Conservation (phyloP, 2,329 filamentous ascomycete genomes). For the Cladosporium sp. region DNA sequence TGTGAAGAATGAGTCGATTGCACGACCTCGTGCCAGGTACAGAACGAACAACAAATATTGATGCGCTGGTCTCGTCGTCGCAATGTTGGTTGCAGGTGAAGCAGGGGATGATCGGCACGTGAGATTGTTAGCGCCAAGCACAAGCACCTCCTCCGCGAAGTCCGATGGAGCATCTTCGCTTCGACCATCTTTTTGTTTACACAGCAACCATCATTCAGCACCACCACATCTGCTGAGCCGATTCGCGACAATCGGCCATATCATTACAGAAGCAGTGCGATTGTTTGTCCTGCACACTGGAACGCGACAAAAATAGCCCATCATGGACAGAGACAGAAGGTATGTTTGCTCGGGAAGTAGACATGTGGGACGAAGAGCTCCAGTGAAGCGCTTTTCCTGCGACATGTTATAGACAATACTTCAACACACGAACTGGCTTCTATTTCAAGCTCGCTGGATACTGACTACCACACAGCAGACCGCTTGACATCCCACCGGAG, state of each 20-base stretch:
- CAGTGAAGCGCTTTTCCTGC: neutral
- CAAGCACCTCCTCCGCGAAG: constrained; percentile 10
- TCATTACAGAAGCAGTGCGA: neutral
- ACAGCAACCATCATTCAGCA: constrained; percentile 10
- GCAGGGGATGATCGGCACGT: constrained; percentile 5
- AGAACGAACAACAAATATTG: neutral
- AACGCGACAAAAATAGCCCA: neutral
- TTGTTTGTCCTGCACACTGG: neutral
- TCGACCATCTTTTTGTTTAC: constrained; percentile 19
- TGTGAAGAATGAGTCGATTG: neutral
- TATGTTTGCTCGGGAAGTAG: constrained; percentile 33
- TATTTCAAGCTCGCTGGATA: neutral
- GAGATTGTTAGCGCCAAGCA: constrained; percentile 1
- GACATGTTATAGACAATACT: neutral
- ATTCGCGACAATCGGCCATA: neutral
- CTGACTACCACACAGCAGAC: constrained; percentile 14
- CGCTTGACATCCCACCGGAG: constrained; percentile 32
- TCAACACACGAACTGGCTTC: neutral
- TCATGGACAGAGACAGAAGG: constrained; percentile 45
- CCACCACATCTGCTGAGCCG: neutral
- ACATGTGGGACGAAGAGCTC: neutral
- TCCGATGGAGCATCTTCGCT: constrained; percentile 16
- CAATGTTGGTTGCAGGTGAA: neutral
- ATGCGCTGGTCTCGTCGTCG: neutral
- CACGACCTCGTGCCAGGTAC: too few species aligned